Evolutionary conservation across 1,284 basidiomycete species (phyloP).

Genomic region (Stereum hirsutum): DNA sequence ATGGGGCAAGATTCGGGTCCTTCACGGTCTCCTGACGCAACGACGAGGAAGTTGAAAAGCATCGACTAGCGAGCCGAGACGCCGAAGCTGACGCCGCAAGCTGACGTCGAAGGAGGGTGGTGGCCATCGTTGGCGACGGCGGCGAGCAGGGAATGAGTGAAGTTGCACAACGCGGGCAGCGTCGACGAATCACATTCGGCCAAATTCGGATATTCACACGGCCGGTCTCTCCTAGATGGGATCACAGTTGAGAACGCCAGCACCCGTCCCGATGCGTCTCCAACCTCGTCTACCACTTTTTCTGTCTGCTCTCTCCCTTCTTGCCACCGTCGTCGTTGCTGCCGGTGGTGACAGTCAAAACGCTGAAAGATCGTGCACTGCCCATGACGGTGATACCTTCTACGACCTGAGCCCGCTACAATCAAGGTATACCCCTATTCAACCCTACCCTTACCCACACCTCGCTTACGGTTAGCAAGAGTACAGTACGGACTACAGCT

Average conservation of each 20-base stretch:
- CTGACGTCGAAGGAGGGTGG: slow-evolving; percentile 38
- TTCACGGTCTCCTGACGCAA: slow-evolving; percentile 13
- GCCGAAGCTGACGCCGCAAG: slow-evolving; percentile 26
- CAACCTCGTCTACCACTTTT: background rate
- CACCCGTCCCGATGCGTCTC: background rate
- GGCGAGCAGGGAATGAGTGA: background rate
- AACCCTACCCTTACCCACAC: too few species aligned
- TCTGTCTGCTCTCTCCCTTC: background rate
- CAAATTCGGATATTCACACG: slow-evolving; percentile 6
- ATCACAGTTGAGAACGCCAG: background rate
- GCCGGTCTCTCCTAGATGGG: slow-evolving; percentile 1
- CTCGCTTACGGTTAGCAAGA: slow-evolving; percentile 15
- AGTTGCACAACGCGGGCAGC: slow-evolving; percentile 4
- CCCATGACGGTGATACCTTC: slow-evolving; percentile 33
- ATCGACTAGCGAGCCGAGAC: slow-evolving; percentile 12
- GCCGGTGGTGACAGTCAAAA: too few species aligned
- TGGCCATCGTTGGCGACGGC: slow-evolving; percentile 34
- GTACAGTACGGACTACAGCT: slow-evolving; percentile 52
- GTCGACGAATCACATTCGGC: slow-evolving; percentile 6
- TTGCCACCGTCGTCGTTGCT: slow-evolving; percentile 3
- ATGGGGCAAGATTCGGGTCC: slow-evolving; percentile 2
- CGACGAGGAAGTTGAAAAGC: slow-evolving; percentile 14
- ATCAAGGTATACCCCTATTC: slow-evolving; percentile 31
- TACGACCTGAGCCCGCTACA: slow-evolving; percentile 57
- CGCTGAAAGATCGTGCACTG: slow-evolving; percentile 29